Base-by-base conservation (phyloP, 2,329 filamentous ascomycete species). In the Trichoderma oligosporum region DNA sequence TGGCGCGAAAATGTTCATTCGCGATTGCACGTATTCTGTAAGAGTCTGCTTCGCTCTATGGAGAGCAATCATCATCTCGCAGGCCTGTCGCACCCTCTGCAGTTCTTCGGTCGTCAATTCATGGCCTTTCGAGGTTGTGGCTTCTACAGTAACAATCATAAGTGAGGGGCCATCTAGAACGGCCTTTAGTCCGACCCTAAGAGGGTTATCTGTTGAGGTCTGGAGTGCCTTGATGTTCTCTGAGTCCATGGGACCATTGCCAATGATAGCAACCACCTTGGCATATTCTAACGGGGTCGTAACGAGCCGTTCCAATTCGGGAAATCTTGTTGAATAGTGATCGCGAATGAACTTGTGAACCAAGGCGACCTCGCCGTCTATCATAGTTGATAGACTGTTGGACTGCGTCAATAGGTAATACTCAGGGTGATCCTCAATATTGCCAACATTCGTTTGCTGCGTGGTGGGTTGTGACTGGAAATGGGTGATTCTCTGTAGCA, bases 301-400 rank as follows among this genome's bases (percentile, higher is more conserved):
- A 60, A 99, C 87, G 31, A 99, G 82, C 18, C 82, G 82, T 72
- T 99, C 94, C 38, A 99, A 82, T 73, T 97, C 93, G 0, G 94
- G 93, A 67, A 97, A 99, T 60, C 93, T 85, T 16, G 88, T 82
- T 8, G 92, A 96, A 75, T 99, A 99, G 73, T 97, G 91, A 67
- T 99, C 94, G 67, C 93, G 85, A 59, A 97, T 91, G 72, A 91
- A 95, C 74, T 99, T 99, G 79, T 99, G 94, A 20, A 97, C 89
- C 7, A 94, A 82, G 31, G 89, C 88, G 44, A 97, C 89, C 72
- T 97, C 93, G 68, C 89, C 90, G 64, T 96, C 92, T 64, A 97
- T 97, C 61, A 89, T 88, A 5, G 93, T 95, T 0, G 94, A 96
- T 7, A 96, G 81, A 22, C 87, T 88, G 70, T 96, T 96, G 14